Conservation (phyloP, 2,329 filamentous ascomycete species). For the Neopestalotiopsis rosae region DNA sequence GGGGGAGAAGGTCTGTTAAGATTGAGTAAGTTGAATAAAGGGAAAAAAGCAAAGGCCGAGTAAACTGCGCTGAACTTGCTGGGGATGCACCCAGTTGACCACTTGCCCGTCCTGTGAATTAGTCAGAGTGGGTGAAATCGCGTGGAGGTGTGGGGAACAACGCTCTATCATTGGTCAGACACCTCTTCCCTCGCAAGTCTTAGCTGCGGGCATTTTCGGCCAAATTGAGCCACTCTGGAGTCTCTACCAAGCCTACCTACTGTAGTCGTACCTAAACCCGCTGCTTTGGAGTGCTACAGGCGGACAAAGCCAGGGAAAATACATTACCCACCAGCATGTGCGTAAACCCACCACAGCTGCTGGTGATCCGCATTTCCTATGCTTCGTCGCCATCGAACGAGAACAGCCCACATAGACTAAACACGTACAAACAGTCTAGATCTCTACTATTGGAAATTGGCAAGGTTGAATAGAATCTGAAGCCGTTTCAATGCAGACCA, state of each 20-base stretch:
- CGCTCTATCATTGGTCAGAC: neutral
- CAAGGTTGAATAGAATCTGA: too few species aligned
- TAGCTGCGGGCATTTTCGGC: conserved; percentile 8
- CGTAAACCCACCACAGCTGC: neutral
- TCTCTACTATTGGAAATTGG: neutral
- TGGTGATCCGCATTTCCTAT: neutral
- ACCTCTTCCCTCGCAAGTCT: neutral
- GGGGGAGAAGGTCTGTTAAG: conserved; percentile 13
- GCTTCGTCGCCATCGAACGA: neutral
- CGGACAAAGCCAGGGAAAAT: neutral
- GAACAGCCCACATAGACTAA: neutral
- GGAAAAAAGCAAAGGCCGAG: conserved; percentile 16
- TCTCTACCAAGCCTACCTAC: too few species aligned
- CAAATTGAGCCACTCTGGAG: neutral
- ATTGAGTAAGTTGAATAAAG: conserved; percentile 8
- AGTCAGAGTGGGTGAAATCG: conserved; percentile 17
- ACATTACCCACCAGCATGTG: conserved; percentile 4
- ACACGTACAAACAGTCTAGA: neutral
- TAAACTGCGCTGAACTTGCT: neutral
- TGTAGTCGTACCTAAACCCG: neutral
- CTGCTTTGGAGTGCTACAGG: too few species aligned
- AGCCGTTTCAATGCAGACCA: too few species aligned
- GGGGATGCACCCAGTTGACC: conserved; percentile 10
- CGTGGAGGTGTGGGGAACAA: conserved; percentile 7
- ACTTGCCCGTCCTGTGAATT: conserved; percentile 11